Evolutionary conservation across 2,329 filamentous ascomycete genomes (phyloP).

Genomic region (Capronia epimyces): DNA sequence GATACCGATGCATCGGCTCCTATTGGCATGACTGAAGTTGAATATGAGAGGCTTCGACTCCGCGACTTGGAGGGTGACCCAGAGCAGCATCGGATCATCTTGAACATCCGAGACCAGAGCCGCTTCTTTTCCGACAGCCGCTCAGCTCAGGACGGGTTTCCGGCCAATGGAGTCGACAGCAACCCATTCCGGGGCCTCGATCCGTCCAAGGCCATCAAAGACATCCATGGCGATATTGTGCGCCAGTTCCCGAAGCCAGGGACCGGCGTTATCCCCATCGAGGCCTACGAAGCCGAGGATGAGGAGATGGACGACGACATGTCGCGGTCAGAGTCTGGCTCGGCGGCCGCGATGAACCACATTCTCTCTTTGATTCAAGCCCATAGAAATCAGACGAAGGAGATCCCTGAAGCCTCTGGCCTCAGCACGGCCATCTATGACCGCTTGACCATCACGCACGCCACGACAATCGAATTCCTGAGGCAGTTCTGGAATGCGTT

Average conservation of each 20-base stretch:
- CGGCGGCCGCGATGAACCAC: slow-evolving; percentile 54
- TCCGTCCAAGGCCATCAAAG: slow-evolving; percentile 24
- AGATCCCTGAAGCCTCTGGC: slow-evolving; percentile 41
- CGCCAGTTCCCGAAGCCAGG: slow-evolving; percentile 23
- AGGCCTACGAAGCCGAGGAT: slow-evolving; percentile 20
- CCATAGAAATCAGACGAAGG: slow-evolving; percentile 46
- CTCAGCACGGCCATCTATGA: slow-evolving; percentile 53
- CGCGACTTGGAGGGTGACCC: slow-evolving; percentile 72
- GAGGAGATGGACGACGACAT: slow-evolving; percentile 37
- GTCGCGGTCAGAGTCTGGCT: slow-evolving; percentile 61
- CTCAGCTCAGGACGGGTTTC: slow-evolving; percentile 37
- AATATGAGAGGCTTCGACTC: slow-evolving; percentile 68
- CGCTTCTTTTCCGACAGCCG: slow-evolving; percentile 62
- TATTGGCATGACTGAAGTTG: slow-evolving; percentile 64
- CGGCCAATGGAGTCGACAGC: slow-evolving; percentile 37
- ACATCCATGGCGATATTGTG: slow-evolving; percentile 19
- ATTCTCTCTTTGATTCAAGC: slow-evolving; percentile 55
- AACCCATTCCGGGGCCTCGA: slow-evolving; percentile 25
- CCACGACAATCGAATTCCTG: slow-evolving; percentile 91
- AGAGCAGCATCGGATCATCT: slow-evolving; percentile 69
- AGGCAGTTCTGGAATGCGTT: slow-evolving; percentile 95
- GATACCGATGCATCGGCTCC: slow-evolving; percentile 64
- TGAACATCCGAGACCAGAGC: slow-evolving; percentile 84
- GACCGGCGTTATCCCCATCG: slow-evolving; percentile 23
- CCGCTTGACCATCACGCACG: slow-evolving; percentile 69